These are phyloP conservation scores for Coemansia sp. DNA, from an alignment of 192 early-diverging fungal species.

Conservation along the genomic window DNA sequence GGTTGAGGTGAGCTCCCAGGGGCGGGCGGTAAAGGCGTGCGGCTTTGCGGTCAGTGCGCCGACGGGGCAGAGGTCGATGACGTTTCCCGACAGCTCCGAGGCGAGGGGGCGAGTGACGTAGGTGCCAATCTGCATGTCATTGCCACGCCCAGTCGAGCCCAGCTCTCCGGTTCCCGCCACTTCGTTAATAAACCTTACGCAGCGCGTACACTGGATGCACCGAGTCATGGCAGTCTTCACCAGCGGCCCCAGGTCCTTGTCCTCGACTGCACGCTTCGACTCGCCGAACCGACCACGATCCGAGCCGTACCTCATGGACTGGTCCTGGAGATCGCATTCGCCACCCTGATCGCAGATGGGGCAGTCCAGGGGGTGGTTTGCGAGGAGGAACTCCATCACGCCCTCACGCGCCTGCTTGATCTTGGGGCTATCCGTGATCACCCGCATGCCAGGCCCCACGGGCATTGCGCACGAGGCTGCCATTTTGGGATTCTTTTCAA, in stretches of 20 bases:
- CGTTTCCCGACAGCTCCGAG: constrained; percentile 96
- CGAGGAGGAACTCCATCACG: constrained; percentile 90
- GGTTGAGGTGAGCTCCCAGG: constrained; percentile 96
- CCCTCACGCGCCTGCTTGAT: constrained; percentile 97
- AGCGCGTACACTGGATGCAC: constrained; percentile 99
- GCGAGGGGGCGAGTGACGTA: constrained; percentile 85
- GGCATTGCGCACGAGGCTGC: constrained; percentile 97
- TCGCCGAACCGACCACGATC: constrained; percentile 90
- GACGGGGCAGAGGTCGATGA: constrained; percentile 97
- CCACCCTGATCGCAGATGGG: constrained; percentile 99
- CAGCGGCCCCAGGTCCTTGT: constrained; percentile 96
- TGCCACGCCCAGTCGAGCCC: constrained; percentile 93
- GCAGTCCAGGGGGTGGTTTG: constrained; percentile 98
- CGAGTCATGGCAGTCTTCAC: constrained; percentile 96
- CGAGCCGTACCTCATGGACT: constrained; percentile 90
- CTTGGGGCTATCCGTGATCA: constrained; percentile 90
- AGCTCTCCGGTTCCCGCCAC: constrained; percentile 93
- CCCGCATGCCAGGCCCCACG: constrained; percentile 94
- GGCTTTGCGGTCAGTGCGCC: constrained; percentile 97
- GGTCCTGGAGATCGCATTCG: constrained; percentile 99
- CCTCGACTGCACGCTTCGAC: constrained; percentile 95
- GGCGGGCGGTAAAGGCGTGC: constrained; percentile 87
- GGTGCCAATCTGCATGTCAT: constrained; percentile 98
- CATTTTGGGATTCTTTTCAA: constrained; percentile 94
- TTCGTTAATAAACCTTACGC: constrained; percentile 97